These are phyloP conservation scores for Bromus sterilis DNA, from an alignment of 176 grass and related monocot species.

Conservation along the genomic window DNA sequence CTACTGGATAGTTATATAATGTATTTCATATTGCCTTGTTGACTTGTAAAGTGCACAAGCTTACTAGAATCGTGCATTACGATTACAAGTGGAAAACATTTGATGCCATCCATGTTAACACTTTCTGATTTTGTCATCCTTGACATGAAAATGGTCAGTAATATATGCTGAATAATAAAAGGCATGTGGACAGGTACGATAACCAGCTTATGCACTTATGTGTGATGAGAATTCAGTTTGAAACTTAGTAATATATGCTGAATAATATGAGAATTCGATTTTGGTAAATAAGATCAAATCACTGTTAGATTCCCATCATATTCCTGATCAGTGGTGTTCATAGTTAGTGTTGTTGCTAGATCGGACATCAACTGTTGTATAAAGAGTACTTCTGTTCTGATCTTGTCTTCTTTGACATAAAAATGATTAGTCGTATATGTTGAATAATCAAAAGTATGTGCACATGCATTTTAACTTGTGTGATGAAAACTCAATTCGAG, in stretches of 20 bases:
- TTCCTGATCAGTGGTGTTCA: neutral
- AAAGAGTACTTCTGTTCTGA: neutral
- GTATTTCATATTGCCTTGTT: neutral
- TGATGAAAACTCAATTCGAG: neutral
- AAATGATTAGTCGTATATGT: neutral
- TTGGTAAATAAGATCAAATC: neutral
- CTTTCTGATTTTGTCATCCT: neutral
- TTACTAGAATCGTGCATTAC: neutral
- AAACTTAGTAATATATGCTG: too few relatives aligned
- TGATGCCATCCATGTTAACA: neutral
- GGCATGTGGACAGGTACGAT: neutral
- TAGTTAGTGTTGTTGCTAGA: neutral
- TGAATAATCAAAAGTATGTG: slow-evolving; percentile 7
- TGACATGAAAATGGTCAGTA: neutral
- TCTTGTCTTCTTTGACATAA: neutral
- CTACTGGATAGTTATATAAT: neutral
- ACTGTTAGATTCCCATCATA: neutral
- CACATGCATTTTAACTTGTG: slow-evolving; percentile 9
- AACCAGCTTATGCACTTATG: neutral
- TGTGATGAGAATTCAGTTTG: neutral
- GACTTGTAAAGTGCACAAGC: neutral
- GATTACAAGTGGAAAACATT: neutral
- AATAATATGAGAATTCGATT: too few relatives aligned
- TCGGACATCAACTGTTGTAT: neutral
- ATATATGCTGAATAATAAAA: slow-evolving; percentile 4